Evolutionary conservation across 1,284 basidiomycete species (phyloP).

Genomic region (Moesziomyces parantarcticus): DNA sequence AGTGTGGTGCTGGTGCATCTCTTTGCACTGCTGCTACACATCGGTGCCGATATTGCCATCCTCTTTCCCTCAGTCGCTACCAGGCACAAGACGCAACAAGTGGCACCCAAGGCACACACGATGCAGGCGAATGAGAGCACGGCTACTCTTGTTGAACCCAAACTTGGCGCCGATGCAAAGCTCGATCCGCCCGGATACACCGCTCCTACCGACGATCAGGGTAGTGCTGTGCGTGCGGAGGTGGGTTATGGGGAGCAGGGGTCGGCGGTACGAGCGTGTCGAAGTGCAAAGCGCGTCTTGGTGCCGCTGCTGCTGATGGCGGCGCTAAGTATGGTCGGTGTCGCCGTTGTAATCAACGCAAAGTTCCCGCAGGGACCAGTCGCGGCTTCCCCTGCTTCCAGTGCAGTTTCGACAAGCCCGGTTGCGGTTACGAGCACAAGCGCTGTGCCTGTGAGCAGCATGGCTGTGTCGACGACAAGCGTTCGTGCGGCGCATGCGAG

Average conservation of each 20-base stretch:
- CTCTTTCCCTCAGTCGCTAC: conserved; percentile 11
- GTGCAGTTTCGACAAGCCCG: background rate
- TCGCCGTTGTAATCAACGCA: conserved; percentile 28
- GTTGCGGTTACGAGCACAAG: background rate
- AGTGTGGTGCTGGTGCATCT: conserved; percentile 10
- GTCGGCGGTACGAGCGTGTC: conserved; percentile 3
- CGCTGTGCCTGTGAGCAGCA: background rate
- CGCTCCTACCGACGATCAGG: no score
- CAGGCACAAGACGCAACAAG: no score
- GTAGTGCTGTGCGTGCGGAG: background rate
- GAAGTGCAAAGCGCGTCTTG: conserved; percentile 13
- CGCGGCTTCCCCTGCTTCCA: background rate
- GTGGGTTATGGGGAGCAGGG: no score
- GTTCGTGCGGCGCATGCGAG: no score
- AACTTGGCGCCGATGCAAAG: background rate
- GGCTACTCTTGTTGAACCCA: conserved; percentile 12
- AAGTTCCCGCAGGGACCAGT: conserved; percentile 25
- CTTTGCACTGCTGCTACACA: conserved; percentile 15
- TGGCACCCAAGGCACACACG: no score
- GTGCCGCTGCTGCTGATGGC: conserved; percentile 19
- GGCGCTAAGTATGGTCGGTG: conserved; percentile 4
- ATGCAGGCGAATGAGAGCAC: conserved; percentile 12
- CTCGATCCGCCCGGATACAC: conserved; percentile 15
- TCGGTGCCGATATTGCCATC: conserved; percentile 17
- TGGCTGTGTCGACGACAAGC: no score